These are phyloP conservation scores for Barnettozyma vustinii DNA, from an alignment of 805 yeast species.

Conservation along the genomic window DNA sequence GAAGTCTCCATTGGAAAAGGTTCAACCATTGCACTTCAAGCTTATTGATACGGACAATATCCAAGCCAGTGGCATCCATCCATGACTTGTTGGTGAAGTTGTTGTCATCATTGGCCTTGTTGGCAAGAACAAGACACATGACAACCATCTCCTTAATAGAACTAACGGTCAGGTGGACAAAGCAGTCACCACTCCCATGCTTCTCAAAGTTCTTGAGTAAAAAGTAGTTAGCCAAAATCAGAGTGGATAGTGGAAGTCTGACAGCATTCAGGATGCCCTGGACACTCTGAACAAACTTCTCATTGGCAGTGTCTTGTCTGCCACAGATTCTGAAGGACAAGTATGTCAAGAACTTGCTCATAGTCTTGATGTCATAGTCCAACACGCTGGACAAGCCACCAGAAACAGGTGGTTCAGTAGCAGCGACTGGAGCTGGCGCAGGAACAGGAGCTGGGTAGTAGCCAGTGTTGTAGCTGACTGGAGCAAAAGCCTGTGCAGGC, in stretches of 20 bases:
- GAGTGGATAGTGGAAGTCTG: slow-evolving; percentile 77
- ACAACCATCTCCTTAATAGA: slow-evolving; percentile 51
- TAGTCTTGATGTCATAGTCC: slow-evolving; percentile 72
- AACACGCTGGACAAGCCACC: slow-evolving; percentile 78
- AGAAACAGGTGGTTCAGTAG: slow-evolving; percentile 17
- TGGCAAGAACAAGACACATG: slow-evolving; percentile 74
- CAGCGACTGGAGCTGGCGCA: slow-evolving; percentile 3
- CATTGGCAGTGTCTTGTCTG: slow-evolving; percentile 35
- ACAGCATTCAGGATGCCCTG: slow-evolving; percentile 77
- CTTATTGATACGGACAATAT: slow-evolving; percentile 51
- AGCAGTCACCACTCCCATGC: slow-evolving; percentile 26
- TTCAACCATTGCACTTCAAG: slow-evolving; percentile 69
- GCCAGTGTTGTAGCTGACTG: slow-evolving; percentile 2
- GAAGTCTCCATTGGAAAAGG: slow-evolving; percentile 55
- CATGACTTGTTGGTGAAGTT: slow-evolving; percentile 93
- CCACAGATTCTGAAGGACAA: slow-evolving; percentile 64
- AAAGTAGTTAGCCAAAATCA: slow-evolving; percentile 74
- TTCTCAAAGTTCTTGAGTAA: slow-evolving; percentile 55
- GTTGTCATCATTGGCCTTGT: slow-evolving; percentile 93
- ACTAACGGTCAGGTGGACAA: slow-evolving; percentile 28
- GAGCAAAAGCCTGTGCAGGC: slow-evolving; percentile 9
- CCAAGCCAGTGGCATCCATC: slow-evolving; percentile 91
- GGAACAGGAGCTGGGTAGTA: slow-evolving; percentile 10
- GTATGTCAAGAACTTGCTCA: slow-evolving; percentile 78
- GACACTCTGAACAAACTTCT: slow-evolving; percentile 51